Percentiles rank a stretch among this genome's conserved stretches.
Conservation (phyloP, 176 grass and related monocot species). For the Cocos nucifera region DNA sequence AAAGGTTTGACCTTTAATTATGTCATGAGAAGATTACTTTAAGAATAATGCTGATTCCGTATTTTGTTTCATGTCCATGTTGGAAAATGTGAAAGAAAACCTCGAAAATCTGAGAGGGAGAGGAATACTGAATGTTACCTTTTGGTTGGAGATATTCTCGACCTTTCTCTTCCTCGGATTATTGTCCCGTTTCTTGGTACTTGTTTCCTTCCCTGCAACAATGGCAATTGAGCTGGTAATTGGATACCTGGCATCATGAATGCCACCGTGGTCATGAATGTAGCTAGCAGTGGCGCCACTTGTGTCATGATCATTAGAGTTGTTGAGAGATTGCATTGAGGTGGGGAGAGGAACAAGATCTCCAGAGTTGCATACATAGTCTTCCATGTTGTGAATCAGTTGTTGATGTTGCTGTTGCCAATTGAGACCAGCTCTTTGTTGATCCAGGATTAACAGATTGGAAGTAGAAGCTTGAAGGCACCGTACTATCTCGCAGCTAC, state of each 20-base stretch:
- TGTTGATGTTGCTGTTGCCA: conserved; percentile 19
- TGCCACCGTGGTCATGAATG: conserved; percentile 5
- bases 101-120: too few relatives aligned
- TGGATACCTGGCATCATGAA: conserved; percentile 7
- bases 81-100: too few relatives aligned
- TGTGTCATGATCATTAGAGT: not conserved
- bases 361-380: too few relatives aligned
- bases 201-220: not conserved
- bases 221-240: conserved; percentile 8
- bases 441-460: conserved; percentile 25
- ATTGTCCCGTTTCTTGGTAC: conserved; percentile 4
- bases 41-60: too few relatives aligned
- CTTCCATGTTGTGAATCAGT: conserved; percentile 7
- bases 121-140: conserved; percentile 30
- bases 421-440: conserved; percentile 16
- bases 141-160: conserved; percentile 25
- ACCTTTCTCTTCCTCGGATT: conserved; percentile 48
- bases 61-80: too few relatives aligned
- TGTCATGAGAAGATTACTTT: too few relatives aligned
- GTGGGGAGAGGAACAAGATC: too few relatives aligned
- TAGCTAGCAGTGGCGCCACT: not conserved
- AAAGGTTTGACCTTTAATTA: too few relatives aligned
- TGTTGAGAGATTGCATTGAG: too few relatives aligned
- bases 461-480: conserved; percentile 7
- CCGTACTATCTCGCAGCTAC: conserved; percentile 29